Conservation (phyloP, 371 early-diverging fungal genomes). For the Mortierella polycephala region DNA sequence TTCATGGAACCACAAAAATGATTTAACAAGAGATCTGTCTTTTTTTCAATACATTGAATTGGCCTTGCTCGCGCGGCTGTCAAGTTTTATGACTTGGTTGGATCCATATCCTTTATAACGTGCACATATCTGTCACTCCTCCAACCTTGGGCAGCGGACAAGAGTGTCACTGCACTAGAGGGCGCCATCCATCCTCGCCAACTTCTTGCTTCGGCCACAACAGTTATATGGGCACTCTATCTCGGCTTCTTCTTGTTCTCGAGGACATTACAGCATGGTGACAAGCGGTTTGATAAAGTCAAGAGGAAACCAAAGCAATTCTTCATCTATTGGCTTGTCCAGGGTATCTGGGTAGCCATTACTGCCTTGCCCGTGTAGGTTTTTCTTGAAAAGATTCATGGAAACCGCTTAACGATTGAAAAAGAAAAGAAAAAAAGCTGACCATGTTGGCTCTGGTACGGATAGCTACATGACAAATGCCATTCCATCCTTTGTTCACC, state of each 20-base stretch:
- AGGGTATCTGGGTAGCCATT: slow-evolving; percentile 46
- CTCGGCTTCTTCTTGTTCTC: slow-evolving; percentile 42
- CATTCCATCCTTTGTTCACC: slow-evolving; percentile 34
- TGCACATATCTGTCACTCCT: slow-evolving; percentile 36
- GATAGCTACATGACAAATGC: slow-evolving; percentile 39
- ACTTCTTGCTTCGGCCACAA: slow-evolving; percentile 44
- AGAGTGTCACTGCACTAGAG: background rate
- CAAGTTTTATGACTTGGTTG: slow-evolving; percentile 50
- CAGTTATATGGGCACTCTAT: slow-evolving; percentile 37
- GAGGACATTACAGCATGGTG: slow-evolving; percentile 33
- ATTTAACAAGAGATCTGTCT: background rate
- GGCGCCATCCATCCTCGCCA: slow-evolving; percentile 36
- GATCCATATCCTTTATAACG: slow-evolving; percentile 32
- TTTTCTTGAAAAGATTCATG: background rate
- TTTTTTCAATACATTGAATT: background rate
- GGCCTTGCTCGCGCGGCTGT: background rate
- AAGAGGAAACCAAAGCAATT: slow-evolving; percentile 26
- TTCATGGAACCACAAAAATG: background rate
- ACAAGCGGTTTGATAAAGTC: slow-evolving; percentile 49
- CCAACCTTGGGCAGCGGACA: slow-evolving; percentile 24
- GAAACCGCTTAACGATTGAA: background rate
- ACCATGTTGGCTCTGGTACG: background rate
- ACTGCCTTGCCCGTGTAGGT: slow-evolving; percentile 51
- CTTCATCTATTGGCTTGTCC: slow-evolving; percentile 44
- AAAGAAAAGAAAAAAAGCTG: background rate